Percentiles rank a stretch among this genome's conserved stretches.
phyloP scores from a whole-genome alignment of 805 yeast species.

The Kuraishia piskuri region DNA sequence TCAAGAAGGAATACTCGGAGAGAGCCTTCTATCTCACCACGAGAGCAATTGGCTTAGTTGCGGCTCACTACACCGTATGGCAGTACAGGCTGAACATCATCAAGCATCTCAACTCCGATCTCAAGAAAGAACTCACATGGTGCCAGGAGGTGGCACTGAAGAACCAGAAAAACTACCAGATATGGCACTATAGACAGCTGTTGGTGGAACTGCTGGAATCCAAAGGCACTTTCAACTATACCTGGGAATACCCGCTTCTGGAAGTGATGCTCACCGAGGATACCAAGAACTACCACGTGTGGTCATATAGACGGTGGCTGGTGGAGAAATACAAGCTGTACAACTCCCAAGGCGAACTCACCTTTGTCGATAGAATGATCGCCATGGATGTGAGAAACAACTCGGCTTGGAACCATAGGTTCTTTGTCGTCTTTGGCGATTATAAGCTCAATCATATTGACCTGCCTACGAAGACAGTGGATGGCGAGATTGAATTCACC shows the following conservation, averaged over 20 bases:
- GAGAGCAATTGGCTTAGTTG: constrained; percentile 53
- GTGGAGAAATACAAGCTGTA: constrained; percentile 46
- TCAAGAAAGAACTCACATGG: constrained; percentile 65
- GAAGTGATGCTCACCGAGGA: constrained; percentile 68
- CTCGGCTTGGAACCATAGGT: constrained; percentile 90
- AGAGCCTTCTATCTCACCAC: constrained; percentile 66
- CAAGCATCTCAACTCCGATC: constrained; percentile 22
- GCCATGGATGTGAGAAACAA: constrained; percentile 72
- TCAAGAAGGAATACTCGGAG: constrained; percentile 50
- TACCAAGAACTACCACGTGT: constrained; percentile 88
- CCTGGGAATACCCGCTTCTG: constrained; percentile 58
- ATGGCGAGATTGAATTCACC: constrained; percentile 46
- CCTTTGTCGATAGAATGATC: constrained; percentile 40
- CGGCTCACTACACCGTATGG: constrained; percentile 95
- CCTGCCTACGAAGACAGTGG: constrained; percentile 14
- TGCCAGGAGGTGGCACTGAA: constrained; percentile 64
- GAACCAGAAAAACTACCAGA: constrained; percentile 87
- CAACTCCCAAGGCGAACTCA: constrained; percentile 36
- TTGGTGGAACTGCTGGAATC: constrained; percentile 31
- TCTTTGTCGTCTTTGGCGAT: constrained; percentile 37
- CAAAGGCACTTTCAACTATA: constrained; percentile 24
- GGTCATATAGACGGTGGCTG: constrained; percentile 90
- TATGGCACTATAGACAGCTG: constrained; percentile 89
- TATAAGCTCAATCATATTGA: constrained; percentile 8
- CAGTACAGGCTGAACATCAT: constrained; percentile 52